These are phyloP conservation scores for Magnusiomyces suaveolens DNA, from an alignment of 1,139 yeast genomes.

Conservation along the genomic window DNA sequence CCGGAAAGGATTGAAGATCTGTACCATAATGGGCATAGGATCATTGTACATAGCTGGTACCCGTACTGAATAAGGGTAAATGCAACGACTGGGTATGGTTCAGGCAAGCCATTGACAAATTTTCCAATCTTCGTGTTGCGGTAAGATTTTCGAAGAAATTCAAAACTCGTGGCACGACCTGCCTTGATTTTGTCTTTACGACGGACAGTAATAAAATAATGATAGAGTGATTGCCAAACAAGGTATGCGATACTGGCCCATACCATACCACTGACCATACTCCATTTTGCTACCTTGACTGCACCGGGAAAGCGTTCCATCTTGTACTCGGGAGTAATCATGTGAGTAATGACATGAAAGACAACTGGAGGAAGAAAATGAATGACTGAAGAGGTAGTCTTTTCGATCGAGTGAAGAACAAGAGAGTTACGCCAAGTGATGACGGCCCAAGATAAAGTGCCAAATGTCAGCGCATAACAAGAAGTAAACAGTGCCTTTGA, in stretches of 20 bases:
- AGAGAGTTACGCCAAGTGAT: constrained; percentile 93
- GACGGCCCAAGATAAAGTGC: constrained; percentile 87
- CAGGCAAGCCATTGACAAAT: constrained; percentile 74
- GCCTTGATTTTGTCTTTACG: constrained; percentile 71
- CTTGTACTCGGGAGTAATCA: constrained; percentile 50
- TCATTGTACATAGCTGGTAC: constrained; percentile 83
- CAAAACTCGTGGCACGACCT: constrained; percentile 83
- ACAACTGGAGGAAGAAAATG: constrained; percentile 87
- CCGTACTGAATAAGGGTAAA: constrained; percentile 80
- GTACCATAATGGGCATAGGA: constrained; percentile 81
- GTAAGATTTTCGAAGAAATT: constrained; percentile 66
- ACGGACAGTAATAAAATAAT: constrained; percentile 79
- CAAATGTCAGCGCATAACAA: constrained; percentile 79
- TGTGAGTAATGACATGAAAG: constrained; percentile 80
- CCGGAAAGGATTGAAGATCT: constrained; percentile 58
- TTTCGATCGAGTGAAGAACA: constrained; percentile 84
- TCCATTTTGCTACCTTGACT: constrained; percentile 55
- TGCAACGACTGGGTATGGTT: constrained; percentile 72
- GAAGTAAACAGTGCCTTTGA: constrained; percentile 65
- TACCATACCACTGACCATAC: constrained; percentile 58
- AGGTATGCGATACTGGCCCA: constrained; percentile 80
- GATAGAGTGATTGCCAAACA: constrained; percentile 86
- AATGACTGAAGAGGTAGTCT: constrained; percentile 85
- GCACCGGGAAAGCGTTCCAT: constrained; percentile 70
- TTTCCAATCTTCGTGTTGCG: constrained; percentile 57